Evolutionary conservation across 768 basidiomycete species (phyloP), one percentile per base, ranked within the genome.

Genomic region (Tylopilus balloui): DNA sequence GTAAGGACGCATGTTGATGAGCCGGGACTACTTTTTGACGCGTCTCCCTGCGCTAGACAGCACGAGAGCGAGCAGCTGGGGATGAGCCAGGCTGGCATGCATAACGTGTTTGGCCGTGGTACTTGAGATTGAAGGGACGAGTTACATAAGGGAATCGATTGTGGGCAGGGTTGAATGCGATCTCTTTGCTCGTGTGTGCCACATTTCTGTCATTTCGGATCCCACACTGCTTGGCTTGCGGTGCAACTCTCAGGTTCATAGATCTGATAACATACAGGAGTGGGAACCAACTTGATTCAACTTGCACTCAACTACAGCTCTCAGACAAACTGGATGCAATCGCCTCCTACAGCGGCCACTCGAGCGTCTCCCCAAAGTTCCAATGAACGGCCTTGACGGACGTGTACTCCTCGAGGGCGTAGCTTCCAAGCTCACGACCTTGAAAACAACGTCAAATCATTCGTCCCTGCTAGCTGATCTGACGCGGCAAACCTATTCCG

Each of bases 381-480:
- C 88, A 92, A 59, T 91, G 88, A 19, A 92, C 74, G 14, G 88
- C 86, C 71, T 80, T 91, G 57, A 87, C 78, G 14, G 82, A 86
- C 0, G 84, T 89, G 59, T 92, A 92, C 64, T 92, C 88, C 9
- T 87, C 82, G 48, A 92, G 75, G 20, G 88, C 90, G 57, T 90
- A 82, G 63, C 83, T 83, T 35, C 92, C 92, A 47, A 94, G 80
- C 65, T 94, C 92, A 46, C 92, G 83, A 34, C 91, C 94, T 87
- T 65, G 19, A 39, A 17, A n/a, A 24, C 7, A 32, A n/a, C n/a
- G n/a, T 59, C 36, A 54, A 51, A 39, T 59, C 17, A 48, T 21
- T 25, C 17, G 11, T 51, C n/a, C 44, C 35, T 17, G 19, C n/a
- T 34, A 28, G 44, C 14, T 3, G 20, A 13, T 3, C 31, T 0